Evolutionary conservation across 148 eudicot species (phyloP).

Genomic region (Amaranthus cruentus): DNA sequence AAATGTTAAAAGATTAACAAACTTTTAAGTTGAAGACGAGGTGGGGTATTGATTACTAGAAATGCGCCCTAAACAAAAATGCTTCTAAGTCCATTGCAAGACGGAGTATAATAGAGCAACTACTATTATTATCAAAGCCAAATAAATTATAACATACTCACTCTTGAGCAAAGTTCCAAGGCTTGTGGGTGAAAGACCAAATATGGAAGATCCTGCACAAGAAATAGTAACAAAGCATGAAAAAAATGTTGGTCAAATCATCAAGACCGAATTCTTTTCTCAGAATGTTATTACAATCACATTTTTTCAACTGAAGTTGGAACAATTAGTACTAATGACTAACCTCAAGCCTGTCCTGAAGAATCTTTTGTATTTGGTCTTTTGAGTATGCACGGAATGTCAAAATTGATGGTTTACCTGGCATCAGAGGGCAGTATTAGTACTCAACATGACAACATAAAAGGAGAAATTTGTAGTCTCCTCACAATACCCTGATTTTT

Average conservation of each 20-base stretch:
- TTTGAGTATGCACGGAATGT: slow-evolving; percentile 87
- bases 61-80: too few species aligned
- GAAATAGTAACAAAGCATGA: slow-evolving; percentile 16
- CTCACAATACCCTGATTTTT: neutral
- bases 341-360: slow-evolving; percentile 65
- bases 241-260: neutral
- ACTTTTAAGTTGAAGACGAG: too few species aligned
- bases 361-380: slow-evolving; percentile 74
- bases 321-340: slow-evolving; percentile 17
- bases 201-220: slow-evolving; percentile 62
- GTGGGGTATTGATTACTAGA: too few species aligned
- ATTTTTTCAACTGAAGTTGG: neutral
- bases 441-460: slow-evolving; percentile 1
- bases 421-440: slow-evolving; percentile 21
- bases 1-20: too few species aligned
- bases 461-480: neutral
- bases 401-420: slow-evolving; percentile 75
- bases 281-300: neutral
- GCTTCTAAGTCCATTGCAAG: too few species aligned
- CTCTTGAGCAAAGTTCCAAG: slow-evolving; percentile 93
- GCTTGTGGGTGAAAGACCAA: slow-evolving; percentile 80
- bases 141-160: slow-evolving; percentile 33
- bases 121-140: neutral
- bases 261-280: neutral
- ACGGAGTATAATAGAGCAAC: neutral